A percentile compares a stretch with the other conserved stretches of the same genome.
phyloP scores from a whole-genome alignment of 371 early-diverging fungal species.

The Neoconidiobolus thromboides region DNA sequence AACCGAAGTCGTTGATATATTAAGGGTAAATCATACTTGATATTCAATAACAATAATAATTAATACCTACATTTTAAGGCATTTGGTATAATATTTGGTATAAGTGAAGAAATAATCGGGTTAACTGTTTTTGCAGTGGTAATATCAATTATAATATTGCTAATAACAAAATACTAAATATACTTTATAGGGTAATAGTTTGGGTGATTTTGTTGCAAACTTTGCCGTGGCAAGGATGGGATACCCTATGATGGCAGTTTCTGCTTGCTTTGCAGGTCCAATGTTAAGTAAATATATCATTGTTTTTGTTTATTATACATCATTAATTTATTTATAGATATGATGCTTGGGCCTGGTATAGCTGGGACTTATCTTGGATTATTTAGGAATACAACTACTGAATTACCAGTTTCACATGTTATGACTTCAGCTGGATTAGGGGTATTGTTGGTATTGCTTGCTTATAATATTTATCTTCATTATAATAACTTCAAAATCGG shows the following conservation, averaged over 20 bases:
- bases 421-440: not conserved
- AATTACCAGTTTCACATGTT: not conserved
- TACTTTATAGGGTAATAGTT: slow-evolving; percentile 42
- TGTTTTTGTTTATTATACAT: not conserved
- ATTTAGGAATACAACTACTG: not conserved
- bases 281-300: slow-evolving; percentile 24
- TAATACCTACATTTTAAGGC: slow-evolving; percentile 14
- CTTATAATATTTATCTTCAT: slow-evolving; percentile 2
- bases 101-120: slow-evolving; percentile 63
- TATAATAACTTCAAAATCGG: not conserved
- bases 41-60: not conserved
- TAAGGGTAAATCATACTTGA: not conserved
- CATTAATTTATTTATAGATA: not conserved
- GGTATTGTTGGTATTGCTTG: not conserved
- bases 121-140: slow-evolving; percentile 50
- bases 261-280: slow-evolving; percentile 72
- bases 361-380: not conserved
- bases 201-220: slow-evolving; percentile 74
- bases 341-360: slow-evolving; percentile 1
- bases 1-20: slow-evolving; percentile 61
- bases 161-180: not conserved
- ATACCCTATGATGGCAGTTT: slow-evolving; percentile 64
- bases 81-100: slow-evolving; percentile 48
- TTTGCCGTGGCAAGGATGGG: slow-evolving; percentile 65
- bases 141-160: not conserved